Base-by-base conservation (phyloP, 1,284 basidiomycete species). In the Polyporus tsugae region DNA sequence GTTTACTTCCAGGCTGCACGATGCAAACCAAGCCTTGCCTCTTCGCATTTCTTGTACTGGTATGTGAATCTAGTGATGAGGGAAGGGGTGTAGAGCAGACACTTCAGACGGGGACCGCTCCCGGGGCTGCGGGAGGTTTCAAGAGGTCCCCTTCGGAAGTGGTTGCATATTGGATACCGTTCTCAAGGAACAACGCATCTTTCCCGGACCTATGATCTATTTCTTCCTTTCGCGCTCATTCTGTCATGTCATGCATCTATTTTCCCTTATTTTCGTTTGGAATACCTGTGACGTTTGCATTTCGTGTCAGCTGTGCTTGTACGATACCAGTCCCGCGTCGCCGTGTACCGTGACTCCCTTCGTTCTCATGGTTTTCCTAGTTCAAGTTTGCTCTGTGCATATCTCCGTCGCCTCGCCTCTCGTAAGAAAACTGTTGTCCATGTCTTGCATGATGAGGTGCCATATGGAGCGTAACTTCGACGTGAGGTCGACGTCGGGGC, bases 71-170 rank as follows among this genome's bases (percentile, higher is more conserved):
- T 2, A n/a, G 25, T 29, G 36, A 9, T 33, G 44, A 35, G 33
- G 39, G 39, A 36, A n/a, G 29, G 39, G 39, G 29, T 41, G 55
- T 57, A 15, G 9, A 2, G 39, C 39, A 39, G 39, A 39, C 39
- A 55, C 19, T 64, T 64, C 55, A 13, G 52, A 44, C 39, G 35
- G 52, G 63, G 62, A 41, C 17, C 44, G 39, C 15, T 46, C 39
- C n/a, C 60, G 22, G 59, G 60, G 22, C 39, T 11, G 6, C 35
- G 58, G 25, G 25, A 6, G 59, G 49, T 49, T 39, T 33, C 39
- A 33, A 60, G 38, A 61, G 49, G 60, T 57, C 59, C 60, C 60
- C 38, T 19, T 53, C 52, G 49, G 64, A 64, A 57, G 15, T 35
- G 39, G 22, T 36, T 58, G 55, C 41, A 39, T 7, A 19, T n/a